Percentiles rank a stretch among this genome's conserved stretches.
Evolutionary conservation across 2,329 filamentous ascomycete species (phyloP).

Genomic region (Aspergillus hortae): DNA sequence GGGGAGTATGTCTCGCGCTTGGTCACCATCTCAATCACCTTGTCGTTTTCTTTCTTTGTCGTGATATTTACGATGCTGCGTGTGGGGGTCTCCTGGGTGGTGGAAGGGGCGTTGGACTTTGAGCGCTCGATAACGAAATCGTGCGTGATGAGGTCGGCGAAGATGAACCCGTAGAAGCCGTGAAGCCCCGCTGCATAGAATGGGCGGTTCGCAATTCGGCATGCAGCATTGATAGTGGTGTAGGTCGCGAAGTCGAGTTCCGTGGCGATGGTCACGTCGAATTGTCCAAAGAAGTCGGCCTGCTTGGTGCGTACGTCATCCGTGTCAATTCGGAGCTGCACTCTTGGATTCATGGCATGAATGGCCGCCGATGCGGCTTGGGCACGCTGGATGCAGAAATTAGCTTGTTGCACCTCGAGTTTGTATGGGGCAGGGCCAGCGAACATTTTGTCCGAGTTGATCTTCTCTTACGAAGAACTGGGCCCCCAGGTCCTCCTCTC

Average conservation of each 20-base stretch:
- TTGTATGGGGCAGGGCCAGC: conserved; percentile 13
- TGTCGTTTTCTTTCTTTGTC: conserved; percentile 66
- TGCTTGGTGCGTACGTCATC: conserved; percentile 64
- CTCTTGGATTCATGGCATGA: conserved; percentile 83
- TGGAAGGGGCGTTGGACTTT: conserved; percentile 66
- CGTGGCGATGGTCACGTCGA: conserved; percentile 85
- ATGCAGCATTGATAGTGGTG: conserved; percentile 78
- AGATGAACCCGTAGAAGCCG: conserved; percentile 92
- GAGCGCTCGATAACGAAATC: conserved; percentile 85
- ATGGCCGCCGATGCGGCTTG: conserved; percentile 74
- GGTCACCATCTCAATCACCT: conserved; percentile 77
- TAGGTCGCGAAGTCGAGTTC: conserved; percentile 75
- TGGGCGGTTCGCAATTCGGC: conserved; percentile 70
- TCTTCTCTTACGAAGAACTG: conserved; percentile 77
- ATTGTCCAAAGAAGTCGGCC: conserved; percentile 71
- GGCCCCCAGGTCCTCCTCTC: conserved; percentile 73
- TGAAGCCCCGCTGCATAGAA: conserved; percentile 89
- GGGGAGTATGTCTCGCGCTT: conserved; percentile 91
- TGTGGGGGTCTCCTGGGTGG: conserved; percentile 70
- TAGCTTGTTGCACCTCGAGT: conserved; percentile 1
- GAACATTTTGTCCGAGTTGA: conserved; percentile 69
- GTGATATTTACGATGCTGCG: conserved; percentile 69
- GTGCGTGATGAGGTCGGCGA: conserved; percentile 87
- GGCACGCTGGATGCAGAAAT: conserved; percentile 57
- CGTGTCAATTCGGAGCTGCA: conserved; percentile 69